Base-by-base conservation (phyloP, 345 rosid genomes). In the Pelargonium nanum region DNA sequence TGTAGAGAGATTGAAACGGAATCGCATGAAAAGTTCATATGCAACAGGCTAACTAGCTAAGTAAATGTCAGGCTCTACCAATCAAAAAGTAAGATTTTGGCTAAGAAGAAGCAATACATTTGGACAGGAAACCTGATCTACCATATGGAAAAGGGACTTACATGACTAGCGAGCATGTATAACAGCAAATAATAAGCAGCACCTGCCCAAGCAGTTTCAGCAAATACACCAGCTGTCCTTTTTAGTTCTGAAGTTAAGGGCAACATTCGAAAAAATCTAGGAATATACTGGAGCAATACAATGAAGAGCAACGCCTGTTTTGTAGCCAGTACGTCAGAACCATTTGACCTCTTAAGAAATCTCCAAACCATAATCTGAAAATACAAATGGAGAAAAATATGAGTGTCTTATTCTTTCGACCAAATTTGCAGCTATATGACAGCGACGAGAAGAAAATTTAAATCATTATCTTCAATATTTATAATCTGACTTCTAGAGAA, bases 141-240 rank as follows among this genome's bases (percentile, higher is more conserved):
- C 16, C 26, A 23, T 59, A 57, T 62, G 45, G 24, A 64, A 61
- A 40, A 66, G 61, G 72, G 61, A 74, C 94, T 87, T 72, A 89
- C 99, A 79, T 93, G 99, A 81, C 99, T 93, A 34, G 94, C 95
- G 62, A 93, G 97, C 96, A 93, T 87, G 84, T 89, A 93, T 59
- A 89, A 65, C 21, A 93, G 84, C 80, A 93, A 72, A 76, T 93
- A 89, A 76, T 75, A 89, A 30, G 87, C 99, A 72, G 99, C 99
- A 72, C 99, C 99, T 23, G 97, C 94, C 99, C 97, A 89, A 32
- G 94, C 94, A 26, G 97, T 87, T 81, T 93, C 94, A 63, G 96
- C 97, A 69, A 93, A 84, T 59, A 93, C 96, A 59, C 99, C 99
- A 0, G 96, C 76, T 40, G 99, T 89, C 70, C 99, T 87, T 75